phyloP scores from a whole-genome alignment of 257 asterid genomes.

The Apocynum venetum region DNA sequence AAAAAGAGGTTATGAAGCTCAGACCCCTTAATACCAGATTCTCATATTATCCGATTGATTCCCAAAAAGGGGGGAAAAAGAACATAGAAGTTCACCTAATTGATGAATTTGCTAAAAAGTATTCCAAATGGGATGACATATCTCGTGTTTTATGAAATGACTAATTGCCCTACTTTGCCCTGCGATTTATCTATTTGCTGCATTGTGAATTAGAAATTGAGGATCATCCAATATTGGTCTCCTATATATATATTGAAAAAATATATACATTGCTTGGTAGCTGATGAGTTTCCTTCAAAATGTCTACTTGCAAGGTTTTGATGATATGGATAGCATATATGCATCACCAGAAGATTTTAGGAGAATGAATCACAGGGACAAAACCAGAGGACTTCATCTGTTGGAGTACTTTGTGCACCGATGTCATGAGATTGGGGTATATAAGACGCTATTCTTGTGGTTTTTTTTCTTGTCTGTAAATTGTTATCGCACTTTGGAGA shows the following conservation, averaged over 20 bases:
- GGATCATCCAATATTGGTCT: not conserved
- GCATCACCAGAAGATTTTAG: conserved; percentile 76
- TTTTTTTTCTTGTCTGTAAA: not conserved
- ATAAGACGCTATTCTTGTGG: not conserved
- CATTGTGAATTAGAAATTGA: not conserved
- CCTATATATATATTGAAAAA: not conserved
- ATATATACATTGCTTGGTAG: not conserved
- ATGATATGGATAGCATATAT: conserved; percentile 68
- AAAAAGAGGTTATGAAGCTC: not conserved
- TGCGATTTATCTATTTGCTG: not conserved
- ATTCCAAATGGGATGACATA: not conserved
- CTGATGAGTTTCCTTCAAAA: conserved; percentile 10
- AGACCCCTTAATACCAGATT: not conserved
- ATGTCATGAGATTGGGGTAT: conserved; percentile 85
- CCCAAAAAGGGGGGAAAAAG: not conserved
- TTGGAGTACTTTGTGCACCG: conserved; percentile 79
- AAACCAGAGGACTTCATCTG: conserved; percentile 62
- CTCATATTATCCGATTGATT: not conserved
- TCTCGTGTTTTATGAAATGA: not conserved
- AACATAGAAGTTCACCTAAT: not conserved
- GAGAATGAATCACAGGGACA: conserved; percentile 48
- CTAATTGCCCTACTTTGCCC: not conserved
- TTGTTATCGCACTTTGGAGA: not conserved
- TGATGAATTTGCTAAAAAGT: not conserved
- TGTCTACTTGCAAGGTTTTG: conserved; percentile 48